These are phyloP conservation scores for Candida insectorum DNA, from an alignment of 805 yeast genomes.

Conservation along the genomic window DNA sequence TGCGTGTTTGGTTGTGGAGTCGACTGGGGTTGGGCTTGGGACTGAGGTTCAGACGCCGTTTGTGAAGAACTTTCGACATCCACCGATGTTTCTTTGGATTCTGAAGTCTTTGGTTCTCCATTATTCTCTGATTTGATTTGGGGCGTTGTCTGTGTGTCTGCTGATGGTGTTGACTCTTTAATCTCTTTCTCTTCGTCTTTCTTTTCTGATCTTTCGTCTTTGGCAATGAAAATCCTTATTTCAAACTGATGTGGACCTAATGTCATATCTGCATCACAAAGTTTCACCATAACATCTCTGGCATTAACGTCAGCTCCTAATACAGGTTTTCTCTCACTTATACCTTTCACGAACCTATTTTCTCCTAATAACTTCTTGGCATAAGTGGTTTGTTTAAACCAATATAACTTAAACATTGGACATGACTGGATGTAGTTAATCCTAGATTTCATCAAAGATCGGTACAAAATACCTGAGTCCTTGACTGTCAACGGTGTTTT, in stretches of 20 bases:
- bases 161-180: neutral
- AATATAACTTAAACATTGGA: conserved; percentile 72
- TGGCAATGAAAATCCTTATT: conserved; percentile 74
- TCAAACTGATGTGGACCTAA: conserved; percentile 86
- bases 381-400: conserved; percentile 70
- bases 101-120: neutral
- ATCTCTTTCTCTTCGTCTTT: conserved; percentile 7
- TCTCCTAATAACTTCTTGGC: conserved; percentile 40
- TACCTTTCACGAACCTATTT: conserved; percentile 13
- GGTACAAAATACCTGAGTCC: conserved; percentile 70
- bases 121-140: too few relatives aligned
- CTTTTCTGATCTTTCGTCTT: conserved; percentile 59
- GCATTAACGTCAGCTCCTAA: conserved; percentile 47
- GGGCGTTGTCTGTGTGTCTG: neutral
- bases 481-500: conserved; percentile 64
- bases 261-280: conserved; percentile 69
- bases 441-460: conserved; percentile 72
- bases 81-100: neutral
- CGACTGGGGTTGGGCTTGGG: neutral
- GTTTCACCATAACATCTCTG: conserved; percentile 83
- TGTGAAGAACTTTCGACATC: neutral
- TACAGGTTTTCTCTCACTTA: conserved; percentile 29
- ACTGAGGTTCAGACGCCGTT: neutral
- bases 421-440: conserved; percentile 53
- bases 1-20: neutral